Evolutionary conservation across 225 moss, liverwort and hornwort species (phyloP).

Genomic region (Bryum argenteum): DNA sequence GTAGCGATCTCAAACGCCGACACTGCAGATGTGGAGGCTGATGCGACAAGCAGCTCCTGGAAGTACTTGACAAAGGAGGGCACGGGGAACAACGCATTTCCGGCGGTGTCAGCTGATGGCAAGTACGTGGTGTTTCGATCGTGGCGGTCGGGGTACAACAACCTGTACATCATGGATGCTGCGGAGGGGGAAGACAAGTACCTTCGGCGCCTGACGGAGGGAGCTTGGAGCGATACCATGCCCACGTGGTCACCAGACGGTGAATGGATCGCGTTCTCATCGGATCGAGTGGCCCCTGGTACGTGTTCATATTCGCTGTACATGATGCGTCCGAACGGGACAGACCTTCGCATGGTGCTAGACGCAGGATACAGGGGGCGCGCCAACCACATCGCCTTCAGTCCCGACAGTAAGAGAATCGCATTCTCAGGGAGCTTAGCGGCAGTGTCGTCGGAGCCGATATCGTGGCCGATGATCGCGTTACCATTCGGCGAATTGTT

Average conservation of each 20-base stretch:
- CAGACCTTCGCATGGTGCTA: constrained; percentile 66
- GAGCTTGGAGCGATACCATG: constrained; percentile 78
- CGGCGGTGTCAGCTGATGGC: constrained; percentile 78
- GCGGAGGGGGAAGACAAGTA: constrained; percentile 68
- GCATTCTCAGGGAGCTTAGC: constrained; percentile 70
- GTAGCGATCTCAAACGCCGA: constrained; percentile 57
- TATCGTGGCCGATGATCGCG: constrained; percentile 58
- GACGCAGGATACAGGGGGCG: constrained; percentile 45
- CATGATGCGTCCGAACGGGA: constrained; percentile 79
- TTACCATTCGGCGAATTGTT: constrained; percentile 86
- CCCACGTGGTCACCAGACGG: constrained; percentile 82
- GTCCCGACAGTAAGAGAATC: constrained; percentile 66
- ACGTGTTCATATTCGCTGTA: constrained; percentile 43
- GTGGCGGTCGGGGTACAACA: constrained; percentile 66
- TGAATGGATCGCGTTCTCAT: constrained; percentile 81
- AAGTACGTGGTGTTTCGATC: constrained; percentile 88
- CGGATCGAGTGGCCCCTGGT: constrained; percentile 59
- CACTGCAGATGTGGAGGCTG: constrained; percentile 42
- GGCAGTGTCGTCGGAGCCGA: constrained; percentile 73
- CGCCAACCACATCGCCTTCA: constrained; percentile 64
- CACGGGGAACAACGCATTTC: constrained; percentile 76
- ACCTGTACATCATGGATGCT: constrained; percentile 91
- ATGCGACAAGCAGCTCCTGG: constrained; percentile 28
- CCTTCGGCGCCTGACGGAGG: constrained; percentile 69
- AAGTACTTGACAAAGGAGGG: constrained; percentile 64